Base-by-base conservation (phyloP, 2,329 filamentous ascomycete genomes). In the Trichophaea hybrida region DNA sequence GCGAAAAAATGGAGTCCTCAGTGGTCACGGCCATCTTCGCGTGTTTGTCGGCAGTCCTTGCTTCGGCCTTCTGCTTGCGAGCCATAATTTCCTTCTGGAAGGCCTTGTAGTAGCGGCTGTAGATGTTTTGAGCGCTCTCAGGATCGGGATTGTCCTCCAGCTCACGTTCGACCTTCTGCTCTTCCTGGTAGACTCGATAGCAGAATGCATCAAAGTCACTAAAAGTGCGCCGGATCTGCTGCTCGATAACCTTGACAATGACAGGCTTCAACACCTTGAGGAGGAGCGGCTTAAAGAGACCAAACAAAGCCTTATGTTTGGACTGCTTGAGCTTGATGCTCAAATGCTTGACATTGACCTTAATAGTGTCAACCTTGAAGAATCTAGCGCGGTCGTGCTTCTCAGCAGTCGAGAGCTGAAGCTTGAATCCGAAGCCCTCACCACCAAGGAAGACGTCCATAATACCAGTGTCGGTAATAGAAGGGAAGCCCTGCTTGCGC, bases 311-410 rank as follows among this genome's bases (percentile, higher is more conserved):
- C 80, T 96, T 98, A 80, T 97, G 90, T 72, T 85, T 94, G 56
- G 90, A 96, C 77, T 95, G 82, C 78, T 90, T 89, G 66, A 98
- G 73, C 76, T 94, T 95, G 75, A 98, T 83, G 67, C 85, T 80
- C 60, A 96, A 78, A 69, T 90, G 72, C 74, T 87, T 86, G 67
- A 95, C 81, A 68, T 88, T 83, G 17, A 94, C 87, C 44, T 86
- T 78, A 2, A 95, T 85, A 72, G 86, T 90, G 70, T 94, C 88
- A 62, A 97, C 80, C 80, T 95, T 96, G 80, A 97, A 91, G 75
- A 94, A 93, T 72, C 93, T 83, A 68, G 86, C 81, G 33, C 77
- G 76, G 69, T 95, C 89, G 17, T 76, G 78, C 70, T 84, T 80
- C 56, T 91, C 83, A 2, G 88, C 84, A 51, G 84, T 90, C 59